phyloP scores from a whole-genome alignment of 1,139 yeast species.

The Spathaspora sp. region DNA sequence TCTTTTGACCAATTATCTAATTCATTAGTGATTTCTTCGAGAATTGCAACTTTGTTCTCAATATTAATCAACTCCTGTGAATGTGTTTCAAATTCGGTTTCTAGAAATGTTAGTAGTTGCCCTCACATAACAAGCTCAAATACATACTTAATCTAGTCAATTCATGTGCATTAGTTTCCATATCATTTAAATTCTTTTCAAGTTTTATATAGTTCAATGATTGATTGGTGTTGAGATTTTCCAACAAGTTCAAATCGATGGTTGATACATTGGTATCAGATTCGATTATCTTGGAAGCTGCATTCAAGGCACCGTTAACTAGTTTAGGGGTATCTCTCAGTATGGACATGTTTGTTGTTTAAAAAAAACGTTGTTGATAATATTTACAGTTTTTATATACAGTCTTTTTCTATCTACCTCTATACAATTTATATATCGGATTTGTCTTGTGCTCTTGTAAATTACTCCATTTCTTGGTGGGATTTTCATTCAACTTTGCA shows the following conservation, averaged over 20 bases:
- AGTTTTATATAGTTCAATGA: constrained; percentile 56
- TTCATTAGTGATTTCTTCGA: constrained; percentile 51
- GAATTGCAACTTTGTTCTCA: constrained; percentile 44
- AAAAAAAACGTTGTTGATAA: background rate
- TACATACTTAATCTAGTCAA: constrained; percentile 34
- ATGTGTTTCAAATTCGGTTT: constrained; percentile 31
- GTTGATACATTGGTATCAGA: constrained; percentile 55
- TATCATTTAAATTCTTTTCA: constrained; percentile 43
- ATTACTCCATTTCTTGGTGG: constrained; percentile 63
- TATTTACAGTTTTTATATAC: constrained; percentile 10
- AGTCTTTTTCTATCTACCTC: constrained; percentile 46
- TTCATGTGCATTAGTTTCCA: constrained; percentile 35
- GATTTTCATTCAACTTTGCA: constrained; percentile 55
- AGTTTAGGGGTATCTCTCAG: constrained; percentile 34
- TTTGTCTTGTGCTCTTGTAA: constrained; percentile 46
- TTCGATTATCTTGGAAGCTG: constrained; percentile 39
- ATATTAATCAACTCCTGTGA: constrained; percentile 34
- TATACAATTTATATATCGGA: constrained; percentile 50
- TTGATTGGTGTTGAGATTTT: constrained; percentile 57
- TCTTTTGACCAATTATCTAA: constrained; percentile 62
- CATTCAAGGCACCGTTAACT: constrained; percentile 29
- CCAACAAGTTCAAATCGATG: constrained; percentile 51
- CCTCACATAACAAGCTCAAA: background rate
- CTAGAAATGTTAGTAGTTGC: constrained; percentile 16
- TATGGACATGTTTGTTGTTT: constrained; percentile 18